Conservation (phyloP, 2,329 filamentous ascomycete species). For the Shiraia bambusicola region DNA sequence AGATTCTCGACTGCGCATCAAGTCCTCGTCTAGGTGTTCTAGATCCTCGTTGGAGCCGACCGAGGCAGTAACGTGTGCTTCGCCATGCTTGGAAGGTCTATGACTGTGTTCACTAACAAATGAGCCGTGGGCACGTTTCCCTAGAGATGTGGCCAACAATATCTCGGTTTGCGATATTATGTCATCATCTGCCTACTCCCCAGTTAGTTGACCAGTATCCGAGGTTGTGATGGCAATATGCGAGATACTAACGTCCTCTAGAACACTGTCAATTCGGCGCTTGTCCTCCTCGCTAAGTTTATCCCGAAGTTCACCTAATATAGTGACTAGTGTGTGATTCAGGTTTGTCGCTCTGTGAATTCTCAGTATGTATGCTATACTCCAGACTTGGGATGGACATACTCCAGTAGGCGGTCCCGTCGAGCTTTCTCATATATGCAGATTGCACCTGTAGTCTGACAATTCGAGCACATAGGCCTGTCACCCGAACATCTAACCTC, state of each 20-base stretch:
- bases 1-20: slow-evolving; percentile 28
- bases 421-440: slow-evolving; percentile 30
- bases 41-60: slow-evolving; percentile 34
- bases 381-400: neutral
- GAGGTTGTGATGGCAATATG: neutral
- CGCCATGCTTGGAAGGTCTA: slow-evolving; percentile 11
- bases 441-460: slow-evolving; percentile 9
- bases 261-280: slow-evolving; percentile 16
- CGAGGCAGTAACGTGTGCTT: slow-evolving; percentile 23
- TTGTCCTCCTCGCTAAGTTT: slow-evolving; percentile 16
- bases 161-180: slow-evolving; percentile 7
- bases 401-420: slow-evolving; percentile 28
- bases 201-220: neutral
- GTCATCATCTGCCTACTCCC: slow-evolving; percentile 21
- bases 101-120: neutral
- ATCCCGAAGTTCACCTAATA: slow-evolving; percentile 22
- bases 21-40: slow-evolving; percentile 33
- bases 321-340: slow-evolving; percentile 18
- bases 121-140: slow-evolving; percentile 17
- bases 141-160: slow-evolving; percentile 5
- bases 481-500: slow-evolving; percentile 32
- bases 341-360: slow-evolving; percentile 19
- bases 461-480: slow-evolving; percentile 20
- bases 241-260: slow-evolving; percentile 18
- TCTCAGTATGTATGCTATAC: neutral